Conservation (phyloP, 495 filamentous ascomycete species). For the Peziza echinospora region DNA sequence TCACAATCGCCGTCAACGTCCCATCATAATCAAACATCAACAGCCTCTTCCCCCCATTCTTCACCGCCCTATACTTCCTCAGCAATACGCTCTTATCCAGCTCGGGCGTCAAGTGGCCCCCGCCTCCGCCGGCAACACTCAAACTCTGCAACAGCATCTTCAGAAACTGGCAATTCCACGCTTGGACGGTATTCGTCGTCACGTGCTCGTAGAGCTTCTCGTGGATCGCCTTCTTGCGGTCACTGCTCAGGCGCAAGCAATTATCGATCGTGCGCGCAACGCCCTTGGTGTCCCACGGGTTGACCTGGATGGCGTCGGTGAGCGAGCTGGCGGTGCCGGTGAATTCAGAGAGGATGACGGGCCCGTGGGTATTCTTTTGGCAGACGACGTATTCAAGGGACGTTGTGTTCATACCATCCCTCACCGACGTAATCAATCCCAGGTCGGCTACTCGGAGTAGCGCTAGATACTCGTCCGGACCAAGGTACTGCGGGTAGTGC, state of each 20-base stretch:
- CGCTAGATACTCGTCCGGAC: slow-evolving; percentile 73
- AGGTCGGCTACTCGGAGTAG: slow-evolving; percentile 70
- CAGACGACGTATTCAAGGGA: slow-evolving; percentile 83
- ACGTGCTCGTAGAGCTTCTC: slow-evolving; percentile 58
- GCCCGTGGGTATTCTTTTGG: slow-evolving; percentile 62
- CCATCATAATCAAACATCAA: slow-evolving; percentile 99
- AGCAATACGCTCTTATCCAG: slow-evolving; percentile 52
- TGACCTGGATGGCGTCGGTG: slow-evolving; percentile 71
- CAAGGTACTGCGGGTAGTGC: slow-evolving; percentile 80
- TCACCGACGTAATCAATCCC: slow-evolving; percentile 73
- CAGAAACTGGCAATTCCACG: slow-evolving; percentile 59
- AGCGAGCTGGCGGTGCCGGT: slow-evolving; percentile 79
- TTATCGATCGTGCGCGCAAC: slow-evolving; percentile 60
- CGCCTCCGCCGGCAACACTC: slow-evolving; percentile 36
- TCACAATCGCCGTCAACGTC: slow-evolving; percentile 88
- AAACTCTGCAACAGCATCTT: slow-evolving; percentile 53
- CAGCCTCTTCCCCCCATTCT: slow-evolving; percentile 36
- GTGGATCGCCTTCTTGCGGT: slow-evolving; percentile 36
- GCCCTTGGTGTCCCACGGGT: slow-evolving; percentile 70
- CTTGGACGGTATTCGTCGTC: slow-evolving; percentile 56
- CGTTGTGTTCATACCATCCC: slow-evolving; percentile 94
- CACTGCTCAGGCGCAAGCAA: slow-evolving; percentile 49
- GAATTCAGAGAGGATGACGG: slow-evolving; percentile 84
- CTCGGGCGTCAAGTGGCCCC: slow-evolving; percentile 52
- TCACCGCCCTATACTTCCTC: slow-evolving; percentile 44